Evolutionary conservation across 1,284 basidiomycete genomes (phyloP), one percentile per base, ranked within the genome.

Genomic region (Ganoderma lucidum): DNA sequence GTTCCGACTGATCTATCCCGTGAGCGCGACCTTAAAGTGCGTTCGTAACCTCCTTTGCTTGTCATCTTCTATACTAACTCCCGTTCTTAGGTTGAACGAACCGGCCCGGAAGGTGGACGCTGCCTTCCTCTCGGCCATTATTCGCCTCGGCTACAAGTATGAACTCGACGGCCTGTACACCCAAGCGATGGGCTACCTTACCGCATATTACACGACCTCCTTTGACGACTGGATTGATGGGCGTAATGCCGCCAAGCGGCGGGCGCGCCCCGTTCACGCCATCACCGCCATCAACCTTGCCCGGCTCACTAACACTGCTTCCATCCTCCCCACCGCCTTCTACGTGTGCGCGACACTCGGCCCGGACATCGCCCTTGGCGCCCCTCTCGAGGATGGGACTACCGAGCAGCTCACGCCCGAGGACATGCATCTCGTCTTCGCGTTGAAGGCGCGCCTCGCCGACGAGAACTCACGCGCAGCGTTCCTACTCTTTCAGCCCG

Each of bases 281-380:
- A 70, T 72, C 32, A 35, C 10, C 14, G 71, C 63, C 4, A 63
- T 72, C 59, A 60, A 55, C 19, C 48, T 72, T 45, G 71, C 66
- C 3, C 71, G 64, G 6, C 66, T 68, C 41, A 70, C 64, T 5
- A 37, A 62, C 58, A 63, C 62, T 3, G 10, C 14, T 41, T 35
- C 35, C 8, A 35, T 35, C 35, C 35, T 35, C 35, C 35, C 35
- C 35, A 35, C 35, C 35, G 35, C 70, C 3, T 62, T 68, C 53
- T 68, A 66, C 62, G 37, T 59, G 37, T 66, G 62, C 65, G 53
- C 56, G n/a, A 64, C 64, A 10, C 67, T 71, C 41, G 62, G 67
- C 14, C 53, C 62, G 15, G 62, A 68, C 5, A 23, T 71, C 65
- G 35, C 62, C 0, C 23, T 15, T 9, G 70, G 70, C 17, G 61